These are phyloP conservation scores for Sclerospora graminicola DNA, from an alignment of 352 stramenopile genomes.

Conservation along the genomic window DNA sequence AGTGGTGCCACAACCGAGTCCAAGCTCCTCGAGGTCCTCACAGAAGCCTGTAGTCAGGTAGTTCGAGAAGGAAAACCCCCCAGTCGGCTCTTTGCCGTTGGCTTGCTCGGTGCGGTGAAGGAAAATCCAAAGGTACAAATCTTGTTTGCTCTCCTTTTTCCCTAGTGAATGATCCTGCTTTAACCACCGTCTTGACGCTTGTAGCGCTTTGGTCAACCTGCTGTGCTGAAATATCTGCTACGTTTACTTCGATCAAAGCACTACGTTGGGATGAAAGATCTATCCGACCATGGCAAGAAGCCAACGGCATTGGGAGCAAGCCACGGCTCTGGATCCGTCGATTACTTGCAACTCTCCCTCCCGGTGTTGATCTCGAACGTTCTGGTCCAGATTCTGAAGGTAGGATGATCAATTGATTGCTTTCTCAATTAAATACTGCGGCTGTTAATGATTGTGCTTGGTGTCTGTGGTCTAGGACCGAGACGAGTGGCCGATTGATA, in stretches of 20 bases:
- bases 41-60: constrained; percentile 32
- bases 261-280: constrained; percentile 43
- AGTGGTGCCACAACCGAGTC: constrained; percentile 24
- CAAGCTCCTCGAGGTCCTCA: constrained; percentile 45
- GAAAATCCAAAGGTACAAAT: constrained; percentile 31
- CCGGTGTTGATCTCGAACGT: constrained; percentile 68
- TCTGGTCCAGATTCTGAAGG: constrained; percentile 57
- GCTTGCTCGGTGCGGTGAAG: constrained; percentile 46
- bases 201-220: constrained; percentile 42
- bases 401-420: too few relatives aligned
- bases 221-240: constrained; percentile 67
- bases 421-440: too few relatives aligned
- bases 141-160: too few relatives aligned
- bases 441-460: too few relatives aligned
- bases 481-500: constrained; percentile 63
- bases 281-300: constrained; percentile 22
- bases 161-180: too few relatives aligned
- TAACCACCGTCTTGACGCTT: too few relatives aligned
- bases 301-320: constrained; percentile 11
- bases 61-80: constrained; percentile 47
- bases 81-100: constrained; percentile 49
- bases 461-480: constrained; percentile 20
- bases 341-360: constrained; percentile 45
- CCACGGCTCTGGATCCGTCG: constrained; percentile 12
- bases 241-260: constrained; percentile 75